Conservation (phyloP, 1,139 yeast species). For the Suhomyces bokatorum region DNA sequence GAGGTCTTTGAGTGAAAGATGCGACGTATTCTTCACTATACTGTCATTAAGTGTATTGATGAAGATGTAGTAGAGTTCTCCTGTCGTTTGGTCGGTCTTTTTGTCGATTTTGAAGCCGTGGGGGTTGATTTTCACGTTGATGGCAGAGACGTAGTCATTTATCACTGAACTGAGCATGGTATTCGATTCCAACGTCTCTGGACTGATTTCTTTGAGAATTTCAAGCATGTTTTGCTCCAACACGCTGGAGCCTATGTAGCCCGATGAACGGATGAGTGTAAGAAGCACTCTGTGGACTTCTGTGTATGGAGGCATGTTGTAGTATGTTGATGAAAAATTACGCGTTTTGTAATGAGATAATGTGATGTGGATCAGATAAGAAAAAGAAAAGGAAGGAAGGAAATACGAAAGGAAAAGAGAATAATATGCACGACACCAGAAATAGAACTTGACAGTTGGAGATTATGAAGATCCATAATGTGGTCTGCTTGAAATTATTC, state of each 20-base stretch:
- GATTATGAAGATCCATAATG: too few relatives aligned
- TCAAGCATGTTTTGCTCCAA: slow-evolving; percentile 17
- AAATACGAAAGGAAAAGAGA: neutral
- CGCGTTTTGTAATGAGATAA: neutral
- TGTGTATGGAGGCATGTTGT: slow-evolving; percentile 11
- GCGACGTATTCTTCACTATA: slow-evolving; percentile 42
- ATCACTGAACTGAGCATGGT: slow-evolving; percentile 20
- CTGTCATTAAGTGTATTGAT: slow-evolving; percentile 45
- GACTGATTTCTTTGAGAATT: slow-evolving; percentile 10
- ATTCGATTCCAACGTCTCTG: slow-evolving; percentile 12
- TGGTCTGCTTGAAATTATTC: too few relatives aligned
- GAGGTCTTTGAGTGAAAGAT: slow-evolving; percentile 48
- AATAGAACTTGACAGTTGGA: too few relatives aligned
- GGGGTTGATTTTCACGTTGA: slow-evolving; percentile 39
- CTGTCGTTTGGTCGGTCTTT: slow-evolving; percentile 37
- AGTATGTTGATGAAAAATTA: neutral
- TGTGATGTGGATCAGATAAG: neutral
- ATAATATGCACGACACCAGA: too few relatives aligned
- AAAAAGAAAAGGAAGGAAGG: neutral
- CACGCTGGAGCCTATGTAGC: slow-evolving; percentile 15
- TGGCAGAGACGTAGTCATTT: slow-evolving; percentile 32
- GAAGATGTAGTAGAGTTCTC: slow-evolving; percentile 38
- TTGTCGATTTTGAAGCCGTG: slow-evolving; percentile 50
- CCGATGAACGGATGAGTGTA: slow-evolving; percentile 45
- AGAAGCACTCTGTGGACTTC: slow-evolving; percentile 46